phyloP scores from a whole-genome alignment of 2,329 filamentous ascomycete species.

The Polytolypa hystricis region DNA sequence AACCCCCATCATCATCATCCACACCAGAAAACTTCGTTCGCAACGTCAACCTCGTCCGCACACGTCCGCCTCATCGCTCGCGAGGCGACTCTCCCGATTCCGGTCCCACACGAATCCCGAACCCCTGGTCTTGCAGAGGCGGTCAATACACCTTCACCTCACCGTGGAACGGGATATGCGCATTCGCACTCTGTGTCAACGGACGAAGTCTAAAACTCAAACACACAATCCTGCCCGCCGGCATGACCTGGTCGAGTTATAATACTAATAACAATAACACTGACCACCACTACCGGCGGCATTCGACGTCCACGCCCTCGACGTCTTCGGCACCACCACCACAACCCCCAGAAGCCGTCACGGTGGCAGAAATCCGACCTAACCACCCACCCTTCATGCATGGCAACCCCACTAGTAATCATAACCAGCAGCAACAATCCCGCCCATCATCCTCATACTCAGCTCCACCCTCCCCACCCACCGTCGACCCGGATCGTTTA shows the following conservation, averaged over 20 bases:
- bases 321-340: background rate
- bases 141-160: conserved; percentile 63
- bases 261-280: background rate
- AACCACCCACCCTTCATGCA: conserved; percentile 31
- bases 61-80: conserved; percentile 1
- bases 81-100: background rate
- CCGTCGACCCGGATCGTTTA: conserved; percentile 9
- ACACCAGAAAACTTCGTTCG: conserved; percentile 10
- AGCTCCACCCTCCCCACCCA: conserved; percentile 16
- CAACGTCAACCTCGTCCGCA: conserved; percentile 9
- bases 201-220: conserved; percentile 66
- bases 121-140: conserved; percentile 4
- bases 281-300: background rate
- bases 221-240: conserved; percentile 39
- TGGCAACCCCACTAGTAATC: conserved; percentile 14
- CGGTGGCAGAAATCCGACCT: conserved; percentile 73
- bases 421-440: conserved; percentile 5
- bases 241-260: background rate
- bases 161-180: conserved; percentile 79
- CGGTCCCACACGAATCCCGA: conserved; percentile 3
- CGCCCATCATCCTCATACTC: conserved; percentile 8
- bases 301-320: background rate
- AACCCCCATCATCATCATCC: background rate
- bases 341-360: conserved; percentile 30
- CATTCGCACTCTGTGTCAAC: conserved; percentile 67